Percentiles rank a stretch among this genome's conserved stretches.
These are phyloP conservation scores for Tetradesmus obliquus DNA, from an alignment of 139 green algal species.

Conservation along the genomic window DNA sequence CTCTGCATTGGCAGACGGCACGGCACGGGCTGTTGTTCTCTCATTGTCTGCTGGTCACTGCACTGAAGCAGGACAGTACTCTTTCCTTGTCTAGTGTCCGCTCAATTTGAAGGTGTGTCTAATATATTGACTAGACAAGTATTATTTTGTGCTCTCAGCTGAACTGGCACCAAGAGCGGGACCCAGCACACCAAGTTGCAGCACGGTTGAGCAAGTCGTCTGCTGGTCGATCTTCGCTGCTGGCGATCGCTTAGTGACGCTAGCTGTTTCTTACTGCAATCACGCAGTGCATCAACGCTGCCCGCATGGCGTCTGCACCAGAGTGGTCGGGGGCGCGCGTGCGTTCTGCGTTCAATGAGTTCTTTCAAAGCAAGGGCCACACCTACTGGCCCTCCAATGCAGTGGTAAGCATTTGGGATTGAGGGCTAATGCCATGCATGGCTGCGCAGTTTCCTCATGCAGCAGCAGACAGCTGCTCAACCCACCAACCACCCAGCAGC, in stretches of 20 bases:
- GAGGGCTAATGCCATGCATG: background rate
- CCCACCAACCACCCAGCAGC: background rate
- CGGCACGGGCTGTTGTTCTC: too few relatives aligned
- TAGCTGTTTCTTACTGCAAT: background rate
- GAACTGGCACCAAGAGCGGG: background rate
- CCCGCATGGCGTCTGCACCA: background rate
- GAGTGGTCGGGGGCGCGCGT: constrained; percentile 60
- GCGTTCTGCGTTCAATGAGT: constrained; percentile 69
- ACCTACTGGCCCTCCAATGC: constrained; percentile 60
- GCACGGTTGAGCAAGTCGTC: background rate
- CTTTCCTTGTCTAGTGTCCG: too few relatives aligned
- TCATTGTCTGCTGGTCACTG: too few relatives aligned
- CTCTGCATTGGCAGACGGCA: too few relatives aligned
- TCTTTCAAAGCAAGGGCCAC: constrained; percentile 70
- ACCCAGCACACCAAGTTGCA: constrained; percentile 6
- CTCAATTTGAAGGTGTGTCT: too few relatives aligned
- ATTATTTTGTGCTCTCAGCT: too few relatives aligned
- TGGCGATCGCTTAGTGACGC: background rate
- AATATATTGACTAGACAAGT: too few relatives aligned
- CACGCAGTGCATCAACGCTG: background rate
- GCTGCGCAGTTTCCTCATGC: background rate
- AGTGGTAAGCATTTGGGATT: constrained; percentile 39
- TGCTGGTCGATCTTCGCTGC: background rate
- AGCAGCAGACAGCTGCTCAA: constrained; percentile 10
- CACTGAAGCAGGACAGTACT: too few relatives aligned